Percentiles rank a stretch among this genome's conserved stretches.
These are phyloP conservation scores for Dothideomycetes sp. DNA, from an alignment of 2,329 filamentous ascomycete species.

Conservation along the genomic window DNA sequence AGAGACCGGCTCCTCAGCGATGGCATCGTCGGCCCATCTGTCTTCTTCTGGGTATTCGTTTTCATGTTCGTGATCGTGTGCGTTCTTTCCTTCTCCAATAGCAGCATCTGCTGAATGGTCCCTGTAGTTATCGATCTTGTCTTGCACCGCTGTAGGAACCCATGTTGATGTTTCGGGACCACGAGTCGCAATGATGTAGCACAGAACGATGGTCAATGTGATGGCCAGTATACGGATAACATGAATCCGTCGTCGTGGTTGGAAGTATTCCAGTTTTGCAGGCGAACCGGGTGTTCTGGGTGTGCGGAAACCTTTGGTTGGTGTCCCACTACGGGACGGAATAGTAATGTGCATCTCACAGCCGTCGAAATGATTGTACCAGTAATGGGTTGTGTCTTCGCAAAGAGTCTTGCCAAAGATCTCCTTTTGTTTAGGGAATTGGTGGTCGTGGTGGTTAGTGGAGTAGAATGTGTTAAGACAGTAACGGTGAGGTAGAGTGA, in stretches of 20 bases:
- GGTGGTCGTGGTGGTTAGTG: too few relatives aligned
- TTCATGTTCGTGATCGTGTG: background rate
- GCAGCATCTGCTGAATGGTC: background rate
- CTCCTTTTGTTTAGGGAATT: too few relatives aligned
- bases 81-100: background rate
- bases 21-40: background rate
- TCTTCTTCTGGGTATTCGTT: background rate
- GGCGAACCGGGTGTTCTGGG: constrained; percentile 2
- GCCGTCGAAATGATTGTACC: too few relatives aligned
- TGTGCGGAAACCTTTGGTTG: background rate
- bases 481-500: too few relatives aligned
- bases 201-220: constrained; percentile 2
- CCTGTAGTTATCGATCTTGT: background rate
- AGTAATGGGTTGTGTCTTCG: too few relatives aligned
- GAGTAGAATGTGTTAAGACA: too few relatives aligned
- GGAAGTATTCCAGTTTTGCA: background rate
- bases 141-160: background rate
- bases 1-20: constrained; percentile 1
- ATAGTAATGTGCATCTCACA: constrained; percentile 1
- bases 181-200: constrained; percentile 6
- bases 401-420: too few relatives aligned
- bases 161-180: constrained; percentile 1
- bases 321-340: constrained; percentile 1
- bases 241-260: constrained; percentile 7
- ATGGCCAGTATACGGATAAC: constrained; percentile 8